Evolutionary conservation across 2,329 filamentous ascomycete genomes (phyloP).

Genomic region (Endoconidiophora polonica): DNA sequence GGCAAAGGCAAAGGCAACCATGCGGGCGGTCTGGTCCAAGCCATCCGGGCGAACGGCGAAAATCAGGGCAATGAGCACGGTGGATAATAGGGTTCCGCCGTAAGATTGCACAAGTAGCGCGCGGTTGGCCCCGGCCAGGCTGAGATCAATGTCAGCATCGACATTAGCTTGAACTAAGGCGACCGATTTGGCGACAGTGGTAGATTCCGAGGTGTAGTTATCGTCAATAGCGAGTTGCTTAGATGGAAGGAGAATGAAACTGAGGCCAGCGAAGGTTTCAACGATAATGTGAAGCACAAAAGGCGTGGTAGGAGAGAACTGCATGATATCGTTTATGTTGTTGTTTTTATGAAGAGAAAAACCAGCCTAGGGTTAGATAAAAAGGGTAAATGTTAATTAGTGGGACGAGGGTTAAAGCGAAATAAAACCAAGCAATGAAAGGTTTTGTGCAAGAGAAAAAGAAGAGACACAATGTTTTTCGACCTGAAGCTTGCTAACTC

Average conservation of each 20-base stretch:
- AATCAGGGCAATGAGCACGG: constrained; percentile 26
- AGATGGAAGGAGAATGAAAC: constrained; percentile 28
- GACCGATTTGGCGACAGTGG: too few species aligned
- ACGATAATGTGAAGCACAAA: constrained; percentile 24
- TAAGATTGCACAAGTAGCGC: constrained; percentile 29
- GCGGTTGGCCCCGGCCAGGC: constrained; percentile 22
- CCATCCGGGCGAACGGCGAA: constrained; percentile 19
- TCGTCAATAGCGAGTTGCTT: constrained; percentile 23
- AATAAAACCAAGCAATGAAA: neutral
- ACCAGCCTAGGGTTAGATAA: neutral
- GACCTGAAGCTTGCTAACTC: too few species aligned
- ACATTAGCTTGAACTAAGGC: too few species aligned
- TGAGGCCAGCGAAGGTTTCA: constrained; percentile 27
- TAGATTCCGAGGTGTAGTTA: too few species aligned
- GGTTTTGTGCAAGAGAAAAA: too few species aligned
- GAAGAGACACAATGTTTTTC: too few species aligned
- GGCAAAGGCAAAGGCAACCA: constrained; percentile 26
- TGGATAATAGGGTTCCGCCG: constrained; percentile 30
- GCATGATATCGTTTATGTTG: constrained; percentile 4
- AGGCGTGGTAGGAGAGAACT: constrained; percentile 16
- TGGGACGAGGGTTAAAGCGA: neutral
- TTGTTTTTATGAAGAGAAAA: neutral
- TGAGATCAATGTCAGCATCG: too few species aligned
- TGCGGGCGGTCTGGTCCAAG: constrained; percentile 20
- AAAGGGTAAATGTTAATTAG: too few species aligned